Base-by-base conservation (phyloP, 208 protist genomes). In the Willaertia magna region DNA sequence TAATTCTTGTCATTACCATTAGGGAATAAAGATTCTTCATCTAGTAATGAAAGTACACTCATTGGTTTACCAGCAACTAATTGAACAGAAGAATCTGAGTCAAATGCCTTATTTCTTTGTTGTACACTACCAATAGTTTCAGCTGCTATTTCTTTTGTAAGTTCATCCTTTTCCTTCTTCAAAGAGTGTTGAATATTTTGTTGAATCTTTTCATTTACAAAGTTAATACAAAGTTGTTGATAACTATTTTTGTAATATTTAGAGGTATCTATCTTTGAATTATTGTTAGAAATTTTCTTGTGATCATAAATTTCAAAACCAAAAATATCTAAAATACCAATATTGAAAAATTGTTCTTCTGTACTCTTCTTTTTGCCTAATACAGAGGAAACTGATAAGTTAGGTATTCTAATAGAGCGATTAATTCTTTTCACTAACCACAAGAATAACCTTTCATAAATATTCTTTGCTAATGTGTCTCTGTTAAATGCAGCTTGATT, bases 291-390 rank as follows among this genome's bases (percentile, higher is more conserved):
- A n/a, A n/a, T n/a, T n/a, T n/a, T n/a, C n/a, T n/a, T n/a, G n/a
- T n/a, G 30, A 43, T 92, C 88, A 88, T 97, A 97, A 84, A 92
- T 93, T 88, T 97, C 95, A 88, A 97, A 97, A 82, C 95, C 95
- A 75, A 94, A 95, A 83, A 97, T 97, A 89, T 97, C 95, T 14
- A 97, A 88, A 34, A 97, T 87, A 86, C 90, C 90, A 81, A 93
- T 91, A 46, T 46, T 78, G 39, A 26, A 47, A 86, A 84, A 90
- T 22, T 26, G 85, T 34, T 43, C 48, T 43, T 6, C 30, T 39
- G 26, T 11, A 43, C 11, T 0, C 26, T 46, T 51, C 22, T 14
- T 51, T 42, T 67, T 67, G 55, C 7, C n/a, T 7, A 67, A 16
- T 34, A 67, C 26, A 67, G 26, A 16, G n/a, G n/a, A n/a, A n/a